A percentile compares a stretch with the other conserved stretches of the same genome.
phyloP scores from a whole-genome alignment of 805 yeast genomes.

The Scheffersomyces ergatensis region DNA sequence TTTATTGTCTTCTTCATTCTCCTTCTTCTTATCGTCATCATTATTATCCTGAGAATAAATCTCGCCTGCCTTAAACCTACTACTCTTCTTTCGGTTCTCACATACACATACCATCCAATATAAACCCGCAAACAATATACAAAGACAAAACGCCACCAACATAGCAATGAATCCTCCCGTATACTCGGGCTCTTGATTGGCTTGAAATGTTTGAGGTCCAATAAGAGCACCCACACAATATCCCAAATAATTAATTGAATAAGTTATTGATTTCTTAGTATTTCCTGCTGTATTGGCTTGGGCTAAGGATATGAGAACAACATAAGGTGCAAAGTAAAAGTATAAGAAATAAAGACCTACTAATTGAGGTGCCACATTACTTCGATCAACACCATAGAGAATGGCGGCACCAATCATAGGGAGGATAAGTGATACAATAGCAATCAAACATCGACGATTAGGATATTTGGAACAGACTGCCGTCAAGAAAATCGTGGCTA shows the following conservation, averaged over 20 bases:
- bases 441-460: slow-evolving; percentile 10
- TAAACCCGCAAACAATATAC: slow-evolving; percentile 7
- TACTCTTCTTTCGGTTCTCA: slow-evolving; percentile 12
- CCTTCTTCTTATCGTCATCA: not conserved
- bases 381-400: slow-evolving; percentile 13
- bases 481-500: slow-evolving; percentile 25
- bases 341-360: slow-evolving; percentile 31
- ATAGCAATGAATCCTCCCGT: slow-evolving; percentile 19
- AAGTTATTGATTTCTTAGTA: slow-evolving; percentile 29
- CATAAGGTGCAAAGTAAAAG: slow-evolving; percentile 27
- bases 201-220: slow-evolving; percentile 23
- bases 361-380: slow-evolving; percentile 18
- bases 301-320: slow-evolving; percentile 16
- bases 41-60: not conserved
- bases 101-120: slow-evolving; percentile 14
- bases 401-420: slow-evolving; percentile 20
- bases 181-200: slow-evolving; percentile 19
- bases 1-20: not conserved
- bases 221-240: slow-evolving; percentile 26
- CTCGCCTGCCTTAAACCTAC: not conserved
- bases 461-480: slow-evolving; percentile 22
- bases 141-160: slow-evolving; percentile 15
- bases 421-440: slow-evolving; percentile 7
- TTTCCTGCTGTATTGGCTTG: slow-evolving; percentile 22
- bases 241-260: slow-evolving; percentile 32